Evolutionary conservation across 2,329 filamentous ascomycete species (phyloP).

Genomic region (Tolypocladium sp.): DNA sequence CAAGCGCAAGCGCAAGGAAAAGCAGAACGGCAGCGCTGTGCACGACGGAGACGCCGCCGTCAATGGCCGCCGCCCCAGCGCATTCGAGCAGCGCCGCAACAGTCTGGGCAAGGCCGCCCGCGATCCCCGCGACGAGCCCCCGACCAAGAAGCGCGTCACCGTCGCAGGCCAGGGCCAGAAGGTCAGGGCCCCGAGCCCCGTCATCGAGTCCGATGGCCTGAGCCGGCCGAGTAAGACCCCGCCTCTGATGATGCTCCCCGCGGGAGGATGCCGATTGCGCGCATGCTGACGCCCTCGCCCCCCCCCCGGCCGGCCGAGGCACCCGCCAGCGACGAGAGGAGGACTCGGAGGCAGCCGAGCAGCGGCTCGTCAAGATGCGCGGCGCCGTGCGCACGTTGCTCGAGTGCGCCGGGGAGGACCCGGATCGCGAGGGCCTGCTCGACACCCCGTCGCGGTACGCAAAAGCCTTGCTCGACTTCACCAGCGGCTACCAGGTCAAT

Average conservation of each 20-base stretch:
- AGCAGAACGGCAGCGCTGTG: conserved; percentile 12
- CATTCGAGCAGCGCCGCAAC: conserved; percentile 33
- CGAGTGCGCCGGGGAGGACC: conserved; percentile 61
- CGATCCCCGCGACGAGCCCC: conserved; percentile 47
- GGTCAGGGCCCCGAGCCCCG: conserved; percentile 35
- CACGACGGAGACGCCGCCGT: conserved; percentile 1
- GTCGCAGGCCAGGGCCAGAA: conserved; percentile 7
- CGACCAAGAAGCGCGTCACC: conserved; percentile 25
- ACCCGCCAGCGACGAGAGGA: conserved; percentile 56
- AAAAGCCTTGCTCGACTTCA: conserved; percentile 92
- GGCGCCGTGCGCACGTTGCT: conserved; percentile 57
- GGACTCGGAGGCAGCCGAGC: conserved; percentile 29
- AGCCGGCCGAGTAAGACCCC: conserved; percentile 43
- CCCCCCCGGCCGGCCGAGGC: conserved; percentile 38
- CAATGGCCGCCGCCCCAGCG: conserved; percentile 12
- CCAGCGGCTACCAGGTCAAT: conserved; percentile 94
- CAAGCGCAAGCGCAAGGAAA: conserved; percentile 8
- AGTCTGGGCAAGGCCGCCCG: conserved; percentile 54
- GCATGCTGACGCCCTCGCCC: not conserved
- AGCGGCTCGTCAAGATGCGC: conserved; percentile 47
- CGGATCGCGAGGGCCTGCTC: conserved; percentile 54
- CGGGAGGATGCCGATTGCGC: not conserved
- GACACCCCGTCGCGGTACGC: conserved; percentile 79
- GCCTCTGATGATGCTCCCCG: not conserved
- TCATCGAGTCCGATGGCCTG: conserved; percentile 54